Conservation (phyloP, 148 eudicot species). For the Camellia granthamiana region DNA sequence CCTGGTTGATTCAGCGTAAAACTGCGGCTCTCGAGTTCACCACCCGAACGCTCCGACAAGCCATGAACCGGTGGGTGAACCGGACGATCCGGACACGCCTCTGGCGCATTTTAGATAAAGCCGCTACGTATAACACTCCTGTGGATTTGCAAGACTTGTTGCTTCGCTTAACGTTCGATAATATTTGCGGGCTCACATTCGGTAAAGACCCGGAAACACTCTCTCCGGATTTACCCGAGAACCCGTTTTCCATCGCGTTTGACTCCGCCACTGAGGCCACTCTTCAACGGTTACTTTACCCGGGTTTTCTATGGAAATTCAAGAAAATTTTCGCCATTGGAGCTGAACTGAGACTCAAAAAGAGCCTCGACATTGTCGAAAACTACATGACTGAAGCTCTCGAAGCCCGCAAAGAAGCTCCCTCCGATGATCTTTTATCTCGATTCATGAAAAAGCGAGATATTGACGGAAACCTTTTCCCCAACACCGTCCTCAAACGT, state of each 20-base stretch:
- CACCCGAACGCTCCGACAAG: constrained; percentile 72
- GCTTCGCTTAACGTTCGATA: constrained; percentile 69
- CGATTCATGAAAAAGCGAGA: constrained; percentile 69
- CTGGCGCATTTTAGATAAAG: constrained; percentile 60
- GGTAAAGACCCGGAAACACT: constrained; percentile 85
- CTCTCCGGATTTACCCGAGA: constrained; percentile 56
- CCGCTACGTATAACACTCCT: constrained; percentile 29
- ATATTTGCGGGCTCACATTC: constrained; percentile 84
- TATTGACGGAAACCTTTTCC: constrained; percentile 49
- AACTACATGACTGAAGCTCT: constrained; percentile 65
- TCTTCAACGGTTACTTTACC: constrained; percentile 58
- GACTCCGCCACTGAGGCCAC: constrained; percentile 80
- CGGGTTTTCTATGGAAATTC: constrained; percentile 60
- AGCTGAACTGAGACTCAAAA: constrained; percentile 42
- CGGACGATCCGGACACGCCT: constrained; percentile 66
- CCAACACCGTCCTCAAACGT: constrained; percentile 51
- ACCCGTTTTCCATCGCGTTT: constrained; percentile 65
- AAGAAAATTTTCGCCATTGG: constrained; percentile 55
- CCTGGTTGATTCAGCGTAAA: constrained; percentile 81
- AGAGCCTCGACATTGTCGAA: constrained; percentile 54
- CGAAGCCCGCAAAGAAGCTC: constrained; percentile 46
- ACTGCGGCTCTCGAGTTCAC: constrained; percentile 92
- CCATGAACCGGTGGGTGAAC: constrained; percentile 92
- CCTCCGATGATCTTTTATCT: constrained; percentile 72
- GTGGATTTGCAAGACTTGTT: constrained; percentile 70